Conservation (phyloP, 768 basidiomycete genomes). For the Hirschioporus abietinus region DNA sequence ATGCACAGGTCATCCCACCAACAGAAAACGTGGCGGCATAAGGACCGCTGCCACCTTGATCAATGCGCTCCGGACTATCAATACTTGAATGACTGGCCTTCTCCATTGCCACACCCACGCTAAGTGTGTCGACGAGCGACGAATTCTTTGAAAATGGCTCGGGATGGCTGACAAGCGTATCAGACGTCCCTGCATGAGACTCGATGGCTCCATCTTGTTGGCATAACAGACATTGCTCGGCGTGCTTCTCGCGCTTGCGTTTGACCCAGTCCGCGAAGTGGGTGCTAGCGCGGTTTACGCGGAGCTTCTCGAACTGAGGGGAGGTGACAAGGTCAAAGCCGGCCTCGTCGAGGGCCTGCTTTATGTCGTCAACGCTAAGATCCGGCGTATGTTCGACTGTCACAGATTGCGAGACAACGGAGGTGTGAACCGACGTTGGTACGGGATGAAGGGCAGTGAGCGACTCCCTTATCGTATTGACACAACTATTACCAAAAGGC, state of each 20-base stretch:
- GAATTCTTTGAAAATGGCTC: neutral
- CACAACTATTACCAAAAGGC: conserved; percentile 33
- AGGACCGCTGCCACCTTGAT: neutral
- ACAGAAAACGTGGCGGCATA: conserved; percentile 20
- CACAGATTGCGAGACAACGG: conserved; percentile 40
- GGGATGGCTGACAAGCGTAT: neutral
- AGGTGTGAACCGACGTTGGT: conserved; percentile 37
- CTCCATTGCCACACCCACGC: neutral
- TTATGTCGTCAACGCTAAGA: conserved; percentile 28
- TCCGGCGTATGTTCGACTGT: conserved; percentile 31
- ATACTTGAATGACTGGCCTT: neutral
- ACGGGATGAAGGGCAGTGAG: conserved; percentile 32
- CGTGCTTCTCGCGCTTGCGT: conserved; percentile 23
- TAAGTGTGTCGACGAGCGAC: neutral
- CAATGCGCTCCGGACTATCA: too few species aligned
- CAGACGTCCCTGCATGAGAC: conserved; percentile 1
- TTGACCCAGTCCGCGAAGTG: neutral
- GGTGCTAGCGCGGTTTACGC: neutral
- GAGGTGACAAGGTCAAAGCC: conserved; percentile 41
- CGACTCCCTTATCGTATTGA: conserved; percentile 38
- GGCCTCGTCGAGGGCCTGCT: conserved; percentile 34
- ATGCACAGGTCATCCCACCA: conserved; percentile 37
- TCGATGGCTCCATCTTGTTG: conserved; percentile 21
- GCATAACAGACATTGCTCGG: conserved; percentile 38
- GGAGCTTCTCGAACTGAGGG: conserved; percentile 9